Conservation (phyloP, 495 filamentous ascomycete species). For the Hypoxylon fuscum region DNA sequence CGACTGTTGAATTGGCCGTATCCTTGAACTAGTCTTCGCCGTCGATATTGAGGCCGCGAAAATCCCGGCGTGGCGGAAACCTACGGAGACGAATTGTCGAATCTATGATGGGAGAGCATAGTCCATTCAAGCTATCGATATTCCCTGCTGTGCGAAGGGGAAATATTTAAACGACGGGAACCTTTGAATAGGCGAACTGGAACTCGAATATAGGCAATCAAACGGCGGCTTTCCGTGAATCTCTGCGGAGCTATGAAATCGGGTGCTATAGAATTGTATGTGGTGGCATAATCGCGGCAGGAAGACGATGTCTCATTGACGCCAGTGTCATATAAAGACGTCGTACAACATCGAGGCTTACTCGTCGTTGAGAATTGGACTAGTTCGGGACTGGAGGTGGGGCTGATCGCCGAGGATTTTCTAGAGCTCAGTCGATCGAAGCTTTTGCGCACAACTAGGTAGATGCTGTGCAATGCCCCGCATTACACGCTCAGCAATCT, state of each 20-base stretch:
- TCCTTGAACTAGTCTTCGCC: too few relatives aligned
- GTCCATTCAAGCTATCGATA: not conserved
- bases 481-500: conserved; percentile 29
- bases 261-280: conserved; percentile 2
- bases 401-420: conserved; percentile 40
- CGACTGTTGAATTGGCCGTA: too few relatives aligned
- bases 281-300: not conserved
- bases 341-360: conserved; percentile 8
- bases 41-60: not conserved
- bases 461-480: conserved; percentile 39
- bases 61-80: not conserved
- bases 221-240: not conserved
- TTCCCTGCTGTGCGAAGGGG: not conserved
- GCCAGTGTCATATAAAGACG: not conserved
- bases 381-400: conserved; percentile 35
- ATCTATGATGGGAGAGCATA: too few relatives aligned
- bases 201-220: not conserved
- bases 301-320: not conserved
- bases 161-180: not conserved
- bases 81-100: not conserved
- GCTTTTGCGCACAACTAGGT: conserved; percentile 36
- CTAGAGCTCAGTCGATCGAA: conserved; percentile 38
- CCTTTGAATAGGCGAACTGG: not conserved
- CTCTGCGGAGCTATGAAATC: not conserved
- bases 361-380: conserved; percentile 25